These are phyloP conservation scores for Zymoseptoria crescenta DNA, from an alignment of 2,329 filamentous ascomycete genomes.

Conservation along the genomic window DNA sequence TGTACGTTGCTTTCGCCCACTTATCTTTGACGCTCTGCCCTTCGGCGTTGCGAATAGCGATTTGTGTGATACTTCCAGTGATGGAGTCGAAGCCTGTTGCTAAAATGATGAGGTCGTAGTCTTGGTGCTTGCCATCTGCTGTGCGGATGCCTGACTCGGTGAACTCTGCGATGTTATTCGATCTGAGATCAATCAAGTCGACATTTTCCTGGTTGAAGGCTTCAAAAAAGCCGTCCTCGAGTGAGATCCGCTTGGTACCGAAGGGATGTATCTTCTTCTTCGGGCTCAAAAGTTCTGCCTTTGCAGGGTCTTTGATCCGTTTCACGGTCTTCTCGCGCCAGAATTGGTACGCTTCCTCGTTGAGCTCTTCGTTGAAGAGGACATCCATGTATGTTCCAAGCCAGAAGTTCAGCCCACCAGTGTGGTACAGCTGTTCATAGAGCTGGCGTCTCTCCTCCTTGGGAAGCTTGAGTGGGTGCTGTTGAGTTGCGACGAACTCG, in stretches of 20 bases:
- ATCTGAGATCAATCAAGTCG: conserved; percentile 35
- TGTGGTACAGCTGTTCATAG: conserved; percentile 5
- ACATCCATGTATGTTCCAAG: conserved; percentile 30
- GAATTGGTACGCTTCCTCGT: conserved; percentile 48
- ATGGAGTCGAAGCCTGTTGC: conserved; percentile 37
- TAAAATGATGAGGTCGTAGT: conserved; percentile 35
- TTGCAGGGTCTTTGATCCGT: conserved; percentile 43
- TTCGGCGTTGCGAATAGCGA: conserved; percentile 30
- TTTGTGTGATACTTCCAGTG: conserved; percentile 27
- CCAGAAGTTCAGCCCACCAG: conserved; percentile 31
- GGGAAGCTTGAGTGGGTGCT: conserved; percentile 2
- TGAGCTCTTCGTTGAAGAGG: conserved; percentile 38
- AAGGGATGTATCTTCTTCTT: conserved; percentile 33
- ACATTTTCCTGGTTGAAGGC: conserved; percentile 35
- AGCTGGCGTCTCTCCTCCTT: conserved; percentile 3
- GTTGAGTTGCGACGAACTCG: conserved; percentile 25
- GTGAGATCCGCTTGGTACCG: conserved; percentile 35
- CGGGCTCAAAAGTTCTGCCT: conserved; percentile 50
- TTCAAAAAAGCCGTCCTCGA: conserved; percentile 42
- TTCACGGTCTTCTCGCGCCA: conserved; percentile 29
- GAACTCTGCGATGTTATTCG: conserved; percentile 34
- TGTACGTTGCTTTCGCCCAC: conserved; percentile 26
- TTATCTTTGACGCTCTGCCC: conserved; percentile 21
- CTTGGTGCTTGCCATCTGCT: conserved; percentile 28
- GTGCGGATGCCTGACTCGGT: conserved; percentile 31